These are phyloP conservation scores for Poa pratensis DNA, from an alignment of 176 grass and related monocot genomes.

Conservation along the genomic window DNA sequence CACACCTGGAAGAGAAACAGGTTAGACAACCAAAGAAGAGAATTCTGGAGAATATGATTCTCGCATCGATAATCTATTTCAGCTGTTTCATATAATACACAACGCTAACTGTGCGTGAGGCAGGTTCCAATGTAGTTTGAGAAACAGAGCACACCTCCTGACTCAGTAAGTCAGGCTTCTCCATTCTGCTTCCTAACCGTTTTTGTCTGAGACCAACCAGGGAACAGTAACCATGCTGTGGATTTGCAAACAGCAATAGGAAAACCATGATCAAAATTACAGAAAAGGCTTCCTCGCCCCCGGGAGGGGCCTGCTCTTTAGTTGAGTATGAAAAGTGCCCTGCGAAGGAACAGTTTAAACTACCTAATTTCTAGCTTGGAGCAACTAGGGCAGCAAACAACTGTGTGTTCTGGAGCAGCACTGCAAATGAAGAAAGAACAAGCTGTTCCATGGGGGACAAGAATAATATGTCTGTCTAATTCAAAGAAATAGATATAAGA, in stretches of 20 bases:
- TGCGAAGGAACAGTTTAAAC: background rate
- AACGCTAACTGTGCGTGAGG: background rate
- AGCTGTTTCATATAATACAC: background rate
- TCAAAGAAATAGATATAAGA: background rate
- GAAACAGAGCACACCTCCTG: too few species aligned
- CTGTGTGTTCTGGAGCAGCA: background rate
- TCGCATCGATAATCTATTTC: background rate
- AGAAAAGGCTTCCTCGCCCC: too few species aligned
- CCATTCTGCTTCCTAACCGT: background rate
- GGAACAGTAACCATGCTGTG: conserved; percentile 9
- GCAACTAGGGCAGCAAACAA: background rate
- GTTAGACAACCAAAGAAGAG: conserved; percentile 32
- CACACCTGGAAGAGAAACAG: conserved; percentile 47
- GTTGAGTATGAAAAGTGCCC: too few species aligned
- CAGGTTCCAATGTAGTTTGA: too few species aligned
- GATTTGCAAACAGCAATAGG: background rate
- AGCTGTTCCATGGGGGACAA: background rate
- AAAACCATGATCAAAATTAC: background rate
- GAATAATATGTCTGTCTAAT: background rate
- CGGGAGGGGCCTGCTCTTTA: too few species aligned
- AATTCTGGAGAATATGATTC: background rate
- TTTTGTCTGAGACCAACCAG: too few species aligned
- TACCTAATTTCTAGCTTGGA: background rate
- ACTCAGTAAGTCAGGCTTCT: too few species aligned
- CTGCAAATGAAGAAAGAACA: background rate